Base-by-base conservation (phyloP, 768 basidiomycete species). In the Hygrophoropsis aurantiaca region DNA sequence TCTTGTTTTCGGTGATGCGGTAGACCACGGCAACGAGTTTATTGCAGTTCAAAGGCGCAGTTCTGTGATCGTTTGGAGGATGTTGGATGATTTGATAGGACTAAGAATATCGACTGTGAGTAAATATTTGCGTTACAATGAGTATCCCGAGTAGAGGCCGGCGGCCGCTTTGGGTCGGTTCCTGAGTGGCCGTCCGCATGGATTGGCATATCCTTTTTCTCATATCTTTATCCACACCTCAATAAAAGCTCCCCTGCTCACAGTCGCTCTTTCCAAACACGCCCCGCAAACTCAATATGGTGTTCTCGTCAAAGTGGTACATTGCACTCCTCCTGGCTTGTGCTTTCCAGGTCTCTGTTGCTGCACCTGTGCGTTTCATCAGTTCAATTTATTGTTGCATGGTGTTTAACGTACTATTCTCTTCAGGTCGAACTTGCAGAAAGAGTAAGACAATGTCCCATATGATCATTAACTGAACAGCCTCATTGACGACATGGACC, bases 161-260 rank as follows among this genome's bases (percentile, higher is more conserved):
- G 64, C 61, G 61, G 53, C 49, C 52, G 56, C 53, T 58, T 58
- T 43, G 30, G 11, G 15, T 26, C 48, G 44, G 64, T 61, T 53
- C 64, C 61, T 60, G 58, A 42, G 44, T 38, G 37, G 47, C 34
- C 11, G 11, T 42, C 45, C 49, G 26, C 51, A 57, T 55, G 55
- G 52, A 47, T 52, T 51, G 42, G 47, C 46, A 53, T 30, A 47
- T 43, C 40, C 20, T 19, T 52, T 57, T 62, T 49, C 60, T 57
- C 60, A 57, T 60, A 51, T 50, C 53, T 47, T 38, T 19, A 37
- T 24, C 38, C 33, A 25, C 13, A 21, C 47, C 46, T 5, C 47
- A 58, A 46, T 46, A 60, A 54, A 63, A 58, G 50, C 63, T 27
- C 40, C 40, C 27, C 25, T 20, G n/a, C 37, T 32, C 38, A 37